Evolutionary conservation across 805 yeast genomes (phyloP).

Genomic region (Teunomyces stri): DNA sequence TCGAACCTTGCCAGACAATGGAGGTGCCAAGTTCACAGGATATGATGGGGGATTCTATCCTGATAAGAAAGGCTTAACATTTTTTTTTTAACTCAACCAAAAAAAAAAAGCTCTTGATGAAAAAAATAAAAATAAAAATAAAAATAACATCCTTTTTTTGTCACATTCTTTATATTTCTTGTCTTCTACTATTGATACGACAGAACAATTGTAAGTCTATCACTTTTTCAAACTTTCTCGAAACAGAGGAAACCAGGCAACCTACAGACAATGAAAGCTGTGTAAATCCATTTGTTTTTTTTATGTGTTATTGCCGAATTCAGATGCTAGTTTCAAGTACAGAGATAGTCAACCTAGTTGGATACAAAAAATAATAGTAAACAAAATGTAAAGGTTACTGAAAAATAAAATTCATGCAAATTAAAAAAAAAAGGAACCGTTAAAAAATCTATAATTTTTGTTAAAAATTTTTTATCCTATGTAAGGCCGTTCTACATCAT

Average conservation of each 20-base stretch:
- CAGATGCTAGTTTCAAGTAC: slow-evolving; percentile 4
- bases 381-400: neutral
- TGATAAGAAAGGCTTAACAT: neutral
- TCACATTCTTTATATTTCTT: neutral
- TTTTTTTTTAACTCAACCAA: neutral
- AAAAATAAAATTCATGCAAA: slow-evolving; percentile 1
- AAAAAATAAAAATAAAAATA: neutral
- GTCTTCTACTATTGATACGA: neutral
- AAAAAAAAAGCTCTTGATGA: neutral
- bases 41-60: neutral
- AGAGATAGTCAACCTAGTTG: neutral
- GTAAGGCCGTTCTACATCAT: slow-evolving; percentile 5
- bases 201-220: neutral
- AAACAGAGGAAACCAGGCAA: neutral
- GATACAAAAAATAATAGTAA: neutral
- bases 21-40: neutral
- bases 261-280: neutral
- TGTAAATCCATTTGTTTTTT: neutral
- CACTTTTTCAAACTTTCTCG: neutral
- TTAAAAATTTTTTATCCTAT: slow-evolving; percentile 1
- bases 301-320: slow-evolving; percentile 1
- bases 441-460: slow-evolving; percentile 4
- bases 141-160: neutral
- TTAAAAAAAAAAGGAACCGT: slow-evolving; percentile 5
- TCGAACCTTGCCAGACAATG: neutral